These are phyloP conservation scores for Setaria viridis DNA, from an alignment of 202 grass and related monocot species.

Conservation along the genomic window DNA sequence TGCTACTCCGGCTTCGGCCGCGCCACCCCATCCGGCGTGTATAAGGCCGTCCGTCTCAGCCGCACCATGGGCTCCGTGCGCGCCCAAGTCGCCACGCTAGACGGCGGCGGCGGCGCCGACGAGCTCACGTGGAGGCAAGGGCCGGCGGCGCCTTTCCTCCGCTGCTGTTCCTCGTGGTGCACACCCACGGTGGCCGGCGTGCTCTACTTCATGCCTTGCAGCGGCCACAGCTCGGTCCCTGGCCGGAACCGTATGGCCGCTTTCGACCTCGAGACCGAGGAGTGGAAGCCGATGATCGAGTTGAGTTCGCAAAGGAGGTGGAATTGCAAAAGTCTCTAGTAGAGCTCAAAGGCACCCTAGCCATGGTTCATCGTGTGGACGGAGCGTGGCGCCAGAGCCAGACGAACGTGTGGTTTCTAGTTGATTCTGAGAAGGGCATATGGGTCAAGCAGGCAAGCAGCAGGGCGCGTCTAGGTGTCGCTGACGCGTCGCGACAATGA, in stretches of 20 bases:
- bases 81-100: not conserved
- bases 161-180: not conserved
- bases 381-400: no score
- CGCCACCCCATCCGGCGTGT: not conserved
- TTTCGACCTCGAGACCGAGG: constrained; percentile 8
- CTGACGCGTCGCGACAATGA: no score
- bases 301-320: not conserved
- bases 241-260: not conserved
- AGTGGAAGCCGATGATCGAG: not conserved
- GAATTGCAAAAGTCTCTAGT: not conserved
- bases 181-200: not conserved
- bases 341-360: not conserved
- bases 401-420: not conserved
- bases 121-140: not conserved
- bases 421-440: not conserved
- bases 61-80: no score
- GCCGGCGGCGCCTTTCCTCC: not conserved
- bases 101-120: not conserved
- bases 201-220: not conserved
- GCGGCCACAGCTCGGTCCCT: not conserved
- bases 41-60: not conserved
- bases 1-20: not conserved
- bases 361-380: not conserved
- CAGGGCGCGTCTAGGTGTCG: no score
- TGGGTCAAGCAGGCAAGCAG: not conserved